Evolutionary conservation across 306 rosid species (phyloP).

Genomic region (Vachellia collinsii): DNA sequence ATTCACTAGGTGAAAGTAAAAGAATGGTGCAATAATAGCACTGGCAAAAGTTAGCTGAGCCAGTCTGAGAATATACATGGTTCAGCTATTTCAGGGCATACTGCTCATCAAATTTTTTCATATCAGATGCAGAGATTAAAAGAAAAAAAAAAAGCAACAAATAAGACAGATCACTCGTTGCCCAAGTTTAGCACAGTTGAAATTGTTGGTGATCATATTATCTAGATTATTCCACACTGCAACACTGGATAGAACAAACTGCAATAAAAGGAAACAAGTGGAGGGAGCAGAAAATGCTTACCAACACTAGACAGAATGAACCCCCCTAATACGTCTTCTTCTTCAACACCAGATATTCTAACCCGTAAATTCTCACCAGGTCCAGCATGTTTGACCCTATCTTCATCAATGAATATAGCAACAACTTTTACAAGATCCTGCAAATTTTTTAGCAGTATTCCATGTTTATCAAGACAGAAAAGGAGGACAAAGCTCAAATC

Average conservation of each 20-base stretch:
- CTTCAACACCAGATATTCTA: constrained; percentile 85
- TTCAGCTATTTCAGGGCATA: constrained; percentile 11
- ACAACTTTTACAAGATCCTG: constrained; percentile 86
- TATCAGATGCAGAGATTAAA: constrained; percentile 8
- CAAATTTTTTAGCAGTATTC: constrained; percentile 23
- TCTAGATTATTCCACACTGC: neutral
- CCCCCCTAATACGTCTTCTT: constrained; percentile 79
- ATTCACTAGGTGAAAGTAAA: neutral
- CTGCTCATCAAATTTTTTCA: constrained; percentile 1
- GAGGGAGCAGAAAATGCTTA: constrained; percentile 35
- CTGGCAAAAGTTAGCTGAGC: neutral
- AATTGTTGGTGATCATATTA: neutral
- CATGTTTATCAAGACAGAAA: neutral
- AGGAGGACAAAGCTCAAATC: neutral
- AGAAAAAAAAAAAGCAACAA: constrained; percentile 20
- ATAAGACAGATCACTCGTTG: constrained; percentile 24
- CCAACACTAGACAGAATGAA: constrained; percentile 86
- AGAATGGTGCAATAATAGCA: neutral
- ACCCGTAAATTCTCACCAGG: constrained; percentile 98
- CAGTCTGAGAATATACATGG: neutral
- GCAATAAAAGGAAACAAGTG: neutral
- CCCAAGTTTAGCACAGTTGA: neutral
- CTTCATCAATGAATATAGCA: constrained; percentile 71
- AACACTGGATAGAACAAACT: neutral
- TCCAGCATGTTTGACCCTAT: constrained; percentile 76